phyloP scores from a whole-genome alignment of 164 flowering plant genomes.

The Tetrastigma voinierianum region DNA sequence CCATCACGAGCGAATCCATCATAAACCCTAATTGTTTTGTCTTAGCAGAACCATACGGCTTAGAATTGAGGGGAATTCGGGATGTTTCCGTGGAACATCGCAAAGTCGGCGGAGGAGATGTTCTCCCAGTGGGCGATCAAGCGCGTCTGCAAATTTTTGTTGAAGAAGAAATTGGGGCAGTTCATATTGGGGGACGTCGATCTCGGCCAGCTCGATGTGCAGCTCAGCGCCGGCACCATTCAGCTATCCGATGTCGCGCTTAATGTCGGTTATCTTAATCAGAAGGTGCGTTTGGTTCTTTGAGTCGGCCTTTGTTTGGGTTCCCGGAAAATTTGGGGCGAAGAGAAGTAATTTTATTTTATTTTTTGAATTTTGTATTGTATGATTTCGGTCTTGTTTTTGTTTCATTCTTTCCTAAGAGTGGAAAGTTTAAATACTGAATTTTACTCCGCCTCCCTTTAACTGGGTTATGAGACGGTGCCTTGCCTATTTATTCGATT shows the following conservation, averaged over 20 bases:
- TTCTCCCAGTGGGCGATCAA: conserved; percentile 78
- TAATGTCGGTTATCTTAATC: conserved; percentile 72
- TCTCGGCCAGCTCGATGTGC: conserved; percentile 86
- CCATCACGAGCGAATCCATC: conserved; percentile 14
- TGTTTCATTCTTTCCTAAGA: too few species aligned
- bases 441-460: too few species aligned
- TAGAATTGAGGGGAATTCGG: background rate
- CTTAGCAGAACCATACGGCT: conserved; percentile 2
- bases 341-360: background rate
- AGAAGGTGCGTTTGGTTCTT: conserved; percentile 41
- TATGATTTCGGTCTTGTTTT: too few species aligned
- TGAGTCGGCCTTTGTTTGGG: background rate
- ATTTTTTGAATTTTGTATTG: background rate
- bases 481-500: too few species aligned
- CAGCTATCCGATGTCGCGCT: conserved; percentile 84
- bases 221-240: conserved; percentile 71
- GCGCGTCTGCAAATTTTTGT: conserved; percentile 62
- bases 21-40: conserved; percentile 6
- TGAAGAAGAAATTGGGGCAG: conserved; percentile 89
- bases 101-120: conserved; percentile 77
- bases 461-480: too few species aligned
- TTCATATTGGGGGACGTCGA: conserved; percentile 84
- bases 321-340: too few species aligned
- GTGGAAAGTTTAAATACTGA: too few species aligned
- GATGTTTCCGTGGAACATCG: conserved; percentile 70